phyloP scores from a whole-genome alignment of 495 filamentous ascomycete genomes.

The Trypethelium eluteriae region DNA sequence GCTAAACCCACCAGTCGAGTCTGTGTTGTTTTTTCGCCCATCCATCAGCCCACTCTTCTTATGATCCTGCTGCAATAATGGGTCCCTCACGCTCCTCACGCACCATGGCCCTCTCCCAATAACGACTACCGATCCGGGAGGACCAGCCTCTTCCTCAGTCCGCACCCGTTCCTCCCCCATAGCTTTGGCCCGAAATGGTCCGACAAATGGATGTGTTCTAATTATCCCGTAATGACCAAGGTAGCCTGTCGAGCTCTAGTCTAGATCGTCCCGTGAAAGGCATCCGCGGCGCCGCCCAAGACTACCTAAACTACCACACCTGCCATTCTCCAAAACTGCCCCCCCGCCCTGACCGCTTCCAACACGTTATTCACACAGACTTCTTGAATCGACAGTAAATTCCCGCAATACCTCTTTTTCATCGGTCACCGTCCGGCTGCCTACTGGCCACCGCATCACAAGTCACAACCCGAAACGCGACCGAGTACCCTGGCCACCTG shows the following conservation, averaged over 20 bases:
- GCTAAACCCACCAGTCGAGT: not conserved
- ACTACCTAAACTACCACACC: not conserved
- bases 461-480: not conserved
- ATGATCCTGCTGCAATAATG: not conserved
- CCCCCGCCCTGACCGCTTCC: not conserved
- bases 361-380: not conserved
- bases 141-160: not conserved
- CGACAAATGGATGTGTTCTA: not conserved
- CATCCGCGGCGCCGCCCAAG: not conserved
- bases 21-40: not conserved
- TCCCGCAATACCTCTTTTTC: not conserved
- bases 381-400: not conserved
- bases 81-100: not conserved
- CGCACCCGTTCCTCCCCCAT: not conserved
- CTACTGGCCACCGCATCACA: not conserved
- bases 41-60: not conserved
- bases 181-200: constrained; percentile 7
- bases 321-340: not conserved
- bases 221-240: constrained; percentile 1
- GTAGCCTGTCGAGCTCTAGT: constrained; percentile 1
- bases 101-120: not conserved
- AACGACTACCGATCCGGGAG: not conserved
- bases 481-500: not conserved
- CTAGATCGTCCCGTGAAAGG: constrained; percentile 10
- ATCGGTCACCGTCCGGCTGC: not conserved